Conservation (phyloP, 2,329 filamentous ascomycete species). For the Aspergillus floridensis region DNA sequence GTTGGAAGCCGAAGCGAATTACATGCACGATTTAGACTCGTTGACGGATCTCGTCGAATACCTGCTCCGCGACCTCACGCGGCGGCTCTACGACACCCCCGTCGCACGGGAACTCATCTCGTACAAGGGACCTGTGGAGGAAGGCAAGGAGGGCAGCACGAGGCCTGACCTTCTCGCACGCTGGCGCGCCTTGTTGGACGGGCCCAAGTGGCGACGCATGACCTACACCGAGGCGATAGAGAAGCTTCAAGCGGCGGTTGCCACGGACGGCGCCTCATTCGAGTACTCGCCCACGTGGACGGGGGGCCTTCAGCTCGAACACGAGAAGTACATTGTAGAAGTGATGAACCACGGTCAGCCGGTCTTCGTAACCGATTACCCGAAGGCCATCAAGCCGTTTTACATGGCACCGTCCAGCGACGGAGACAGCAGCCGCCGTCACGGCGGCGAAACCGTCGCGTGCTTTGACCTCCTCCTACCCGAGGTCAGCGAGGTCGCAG, state of each 20-base stretch:
- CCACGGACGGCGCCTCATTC: constrained; percentile 56
- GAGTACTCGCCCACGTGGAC: constrained; percentile 68
- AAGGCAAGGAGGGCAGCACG: constrained; percentile 29
- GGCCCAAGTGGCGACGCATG: constrained; percentile 69
- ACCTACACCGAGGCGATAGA: constrained; percentile 78
- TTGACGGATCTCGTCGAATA: constrained; percentile 80
- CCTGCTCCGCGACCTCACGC: constrained; percentile 63
- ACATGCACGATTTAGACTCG: constrained; percentile 65
- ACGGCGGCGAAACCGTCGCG: constrained; percentile 61
- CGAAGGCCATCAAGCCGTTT: constrained; percentile 85
- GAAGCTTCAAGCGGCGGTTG: constrained; percentile 59
- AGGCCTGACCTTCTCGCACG: constrained; percentile 59
- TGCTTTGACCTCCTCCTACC: constrained; percentile 90
- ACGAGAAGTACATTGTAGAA: constrained; percentile 83
- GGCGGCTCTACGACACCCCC: constrained; percentile 48
- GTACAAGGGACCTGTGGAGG: constrained; percentile 44
- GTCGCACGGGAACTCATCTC: constrained; percentile 57
- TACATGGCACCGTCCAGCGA: constrained; percentile 67
- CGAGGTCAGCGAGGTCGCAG: constrained; percentile 80
- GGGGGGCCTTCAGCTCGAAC: constrained; percentile 78
- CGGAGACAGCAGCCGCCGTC: constrained; percentile 7
- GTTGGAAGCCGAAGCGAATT: constrained; percentile 88
- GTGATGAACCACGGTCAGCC: constrained; percentile 63
- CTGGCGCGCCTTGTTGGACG: constrained; percentile 66
- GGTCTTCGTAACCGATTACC: constrained; percentile 91